Evolutionary conservation across 371 early-diverging fungal genomes (phyloP).

Genomic region (Rhizopus delemar): DNA sequence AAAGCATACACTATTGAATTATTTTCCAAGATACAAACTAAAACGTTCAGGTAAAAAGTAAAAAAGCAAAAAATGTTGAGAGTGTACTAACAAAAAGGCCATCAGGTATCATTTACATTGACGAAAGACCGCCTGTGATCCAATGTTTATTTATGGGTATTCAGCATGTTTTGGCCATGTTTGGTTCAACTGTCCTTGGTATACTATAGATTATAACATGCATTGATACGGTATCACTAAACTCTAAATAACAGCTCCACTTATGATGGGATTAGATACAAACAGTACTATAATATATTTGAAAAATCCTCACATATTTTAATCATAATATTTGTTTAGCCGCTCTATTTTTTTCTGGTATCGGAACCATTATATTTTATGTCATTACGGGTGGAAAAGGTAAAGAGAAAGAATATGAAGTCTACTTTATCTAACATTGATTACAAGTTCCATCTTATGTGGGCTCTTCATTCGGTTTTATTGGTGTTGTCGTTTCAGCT

Average conservation of each 20-base stretch:
- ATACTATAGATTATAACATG: background rate
- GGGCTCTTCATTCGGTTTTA: conserved; percentile 59
- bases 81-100: background rate
- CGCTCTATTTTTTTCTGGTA: conserved; percentile 58
- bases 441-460: conserved; percentile 56
- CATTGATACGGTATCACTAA: background rate
- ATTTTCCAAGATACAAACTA: conserved; percentile 27
- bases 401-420: background rate
- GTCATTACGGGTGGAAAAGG: conserved; percentile 54
- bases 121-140: conserved; percentile 48
- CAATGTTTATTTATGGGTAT: conserved; percentile 50
- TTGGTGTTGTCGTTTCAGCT: conserved; percentile 52
- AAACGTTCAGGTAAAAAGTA: conserved; percentile 19
- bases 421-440: too few relatives aligned
- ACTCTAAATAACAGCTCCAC: conserved; percentile 31
- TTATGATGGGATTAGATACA: conserved; percentile 57
- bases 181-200: conserved; percentile 59
- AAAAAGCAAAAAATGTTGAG: background rate
- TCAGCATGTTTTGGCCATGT: conserved; percentile 64
- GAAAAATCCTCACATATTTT: conserved; percentile 3
- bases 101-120: conserved; percentile 44
- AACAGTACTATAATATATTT: conserved; percentile 40
- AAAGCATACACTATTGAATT: conserved; percentile 20
- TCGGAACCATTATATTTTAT: conserved; percentile 62
- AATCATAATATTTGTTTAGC: conserved; percentile 26